Evolutionary conservation across 176 grass and related monocot genomes (phyloP).

Genomic region (Luzula sylvatica): DNA sequence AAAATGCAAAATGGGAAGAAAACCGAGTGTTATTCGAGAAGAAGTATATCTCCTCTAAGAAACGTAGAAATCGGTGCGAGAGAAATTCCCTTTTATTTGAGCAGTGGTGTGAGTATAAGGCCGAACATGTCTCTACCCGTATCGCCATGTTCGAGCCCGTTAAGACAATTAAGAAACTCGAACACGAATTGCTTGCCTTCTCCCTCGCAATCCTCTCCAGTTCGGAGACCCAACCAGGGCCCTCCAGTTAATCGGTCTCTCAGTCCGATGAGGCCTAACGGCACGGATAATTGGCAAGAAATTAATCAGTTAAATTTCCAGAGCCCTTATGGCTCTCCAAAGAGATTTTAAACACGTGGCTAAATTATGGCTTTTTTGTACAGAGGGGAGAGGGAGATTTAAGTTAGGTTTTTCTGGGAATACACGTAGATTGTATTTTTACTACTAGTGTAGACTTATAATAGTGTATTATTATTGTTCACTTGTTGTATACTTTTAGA

Average conservation of each 20-base stretch:
- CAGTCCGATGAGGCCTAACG: conserved; percentile 34
- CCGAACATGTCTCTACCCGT: conserved; percentile 66
- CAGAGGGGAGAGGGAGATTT: no score
- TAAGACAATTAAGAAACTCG: conserved; percentile 52
- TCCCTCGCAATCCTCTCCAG: conserved; percentile 47
- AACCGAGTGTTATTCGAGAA: conserved; percentile 44
- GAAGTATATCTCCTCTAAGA: conserved; percentile 46
- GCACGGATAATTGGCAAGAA: conserved; percentile 45
- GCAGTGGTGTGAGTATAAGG: conserved; percentile 37
- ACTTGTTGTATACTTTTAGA: no score
- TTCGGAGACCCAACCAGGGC: conserved; percentile 19
- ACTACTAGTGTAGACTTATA: no score
- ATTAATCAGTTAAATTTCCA: conserved; percentile 29
- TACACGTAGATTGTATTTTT: no score
- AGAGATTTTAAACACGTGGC: conserved; percentile 33
- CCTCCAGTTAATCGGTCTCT: conserved; percentile 25
- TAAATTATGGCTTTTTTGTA: no score
- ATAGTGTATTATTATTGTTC: no score
- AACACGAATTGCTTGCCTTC: conserved; percentile 74
- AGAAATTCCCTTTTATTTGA: conserved; percentile 26
- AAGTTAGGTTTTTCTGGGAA: no score
- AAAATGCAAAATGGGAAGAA: conserved; percentile 36
- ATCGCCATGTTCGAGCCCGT: conserved; percentile 71
- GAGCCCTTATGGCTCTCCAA: conserved; percentile 57
- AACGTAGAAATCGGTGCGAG: conserved; percentile 38